Percentiles rank a stretch among this genome's conserved stretches.
These are phyloP conservation scores for Brassica juncea DNA, from an alignment of 345 rosid species.

Conservation along the genomic window DNA sequence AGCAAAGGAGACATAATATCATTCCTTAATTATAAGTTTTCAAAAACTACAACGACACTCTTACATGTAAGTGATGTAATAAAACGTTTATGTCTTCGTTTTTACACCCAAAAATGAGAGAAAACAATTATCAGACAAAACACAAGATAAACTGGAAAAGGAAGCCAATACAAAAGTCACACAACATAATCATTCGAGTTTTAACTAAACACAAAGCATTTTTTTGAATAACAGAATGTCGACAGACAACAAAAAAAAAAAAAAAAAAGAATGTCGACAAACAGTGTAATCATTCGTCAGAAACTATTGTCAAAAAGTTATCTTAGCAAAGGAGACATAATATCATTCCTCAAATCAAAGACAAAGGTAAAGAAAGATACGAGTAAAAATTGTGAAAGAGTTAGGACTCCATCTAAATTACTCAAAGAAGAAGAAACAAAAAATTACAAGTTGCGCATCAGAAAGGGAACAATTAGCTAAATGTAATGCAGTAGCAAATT, in stretches of 20 bases:
- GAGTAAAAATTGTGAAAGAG: neutral
- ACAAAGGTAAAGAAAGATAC: neutral
- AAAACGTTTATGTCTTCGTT: neutral
- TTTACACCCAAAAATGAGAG: neutral
- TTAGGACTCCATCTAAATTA: neutral
- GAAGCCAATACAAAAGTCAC: neutral
- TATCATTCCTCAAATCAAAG: neutral
- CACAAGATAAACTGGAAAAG: neutral
- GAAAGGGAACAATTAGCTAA: neutral
- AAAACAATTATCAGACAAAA: neutral
- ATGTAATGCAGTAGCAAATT: neutral
- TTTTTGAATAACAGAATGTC: slow-evolving; percentile 1
- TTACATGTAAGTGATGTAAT: no score
- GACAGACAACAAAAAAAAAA: neutral
- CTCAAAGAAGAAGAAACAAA: neutral
- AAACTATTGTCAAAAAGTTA: neutral
- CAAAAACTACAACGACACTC: neutral
- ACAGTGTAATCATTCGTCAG: neutral
- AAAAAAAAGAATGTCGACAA: neutral
- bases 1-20: neutral
- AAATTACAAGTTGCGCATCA: neutral
- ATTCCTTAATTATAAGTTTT: neutral
- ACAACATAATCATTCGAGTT: slow-evolving; percentile 17
- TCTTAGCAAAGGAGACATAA: neutral
- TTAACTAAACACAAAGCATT: neutral